These are phyloP conservation scores for Pseudozyma flocculosa DNA, from an alignment of 1,284 basidiomycete species.

Conservation along the genomic window DNA sequence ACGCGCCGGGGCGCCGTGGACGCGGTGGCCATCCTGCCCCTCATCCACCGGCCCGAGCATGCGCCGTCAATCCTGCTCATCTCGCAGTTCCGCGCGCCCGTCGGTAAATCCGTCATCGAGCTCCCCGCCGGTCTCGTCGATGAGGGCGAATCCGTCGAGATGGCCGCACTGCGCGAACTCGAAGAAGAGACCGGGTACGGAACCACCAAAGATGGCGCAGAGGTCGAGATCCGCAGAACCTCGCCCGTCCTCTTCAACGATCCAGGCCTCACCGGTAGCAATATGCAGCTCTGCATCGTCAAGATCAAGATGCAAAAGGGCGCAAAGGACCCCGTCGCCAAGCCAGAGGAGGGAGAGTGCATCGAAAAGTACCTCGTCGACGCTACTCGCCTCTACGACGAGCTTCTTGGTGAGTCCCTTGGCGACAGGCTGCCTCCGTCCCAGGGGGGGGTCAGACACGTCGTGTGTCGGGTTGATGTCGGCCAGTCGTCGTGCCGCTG, in stretches of 20 bases:
- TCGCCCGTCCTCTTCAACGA: slow-evolving; percentile 49
- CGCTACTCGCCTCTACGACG: slow-evolving; percentile 33
- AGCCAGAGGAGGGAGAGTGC: slow-evolving; percentile 55
- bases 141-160: slow-evolving; percentile 46
- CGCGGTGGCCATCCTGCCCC: slow-evolving; percentile 53
- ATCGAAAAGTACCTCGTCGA: slow-evolving; percentile 55
- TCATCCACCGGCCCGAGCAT: slow-evolving; percentile 43
- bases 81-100: slow-evolving; percentile 48
- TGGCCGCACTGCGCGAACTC: slow-evolving; percentile 52
- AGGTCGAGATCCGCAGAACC: slow-evolving; percentile 35
- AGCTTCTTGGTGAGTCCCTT: slow-evolving; percentile 35
- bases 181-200: slow-evolving; percentile 57
- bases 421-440: too few relatives aligned
- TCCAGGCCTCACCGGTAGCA: slow-evolving; percentile 49
- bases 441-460: background rate
- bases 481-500: too few relatives aligned
- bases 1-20: slow-evolving; percentile 55
- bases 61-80: slow-evolving; percentile 50
- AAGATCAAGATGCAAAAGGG: slow-evolving; percentile 47
- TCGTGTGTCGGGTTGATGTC: too few relatives aligned
- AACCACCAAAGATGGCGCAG: slow-evolving; percentile 32
- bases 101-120: slow-evolving; percentile 49
- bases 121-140: slow-evolving; percentile 57
- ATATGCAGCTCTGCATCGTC: slow-evolving; percentile 52
- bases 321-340: slow-evolving; percentile 49